Percentiles rank a stretch among this genome's conserved stretches.
Conservation (phyloP, 768 basidiomycete species). For the Hygrocybe punicea region DNA sequence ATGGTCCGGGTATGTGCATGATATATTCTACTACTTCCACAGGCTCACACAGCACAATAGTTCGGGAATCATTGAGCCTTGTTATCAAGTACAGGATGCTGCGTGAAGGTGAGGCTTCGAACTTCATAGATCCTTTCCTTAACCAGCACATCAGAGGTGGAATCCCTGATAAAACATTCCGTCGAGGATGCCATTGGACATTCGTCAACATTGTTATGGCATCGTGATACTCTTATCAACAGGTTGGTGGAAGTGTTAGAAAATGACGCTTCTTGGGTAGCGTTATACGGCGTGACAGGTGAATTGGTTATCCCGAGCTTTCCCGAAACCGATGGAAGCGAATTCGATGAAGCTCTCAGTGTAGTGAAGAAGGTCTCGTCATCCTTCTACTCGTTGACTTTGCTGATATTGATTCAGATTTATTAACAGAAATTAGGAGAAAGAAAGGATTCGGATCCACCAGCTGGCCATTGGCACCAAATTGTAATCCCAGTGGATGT, state of each 20-base stretch:
- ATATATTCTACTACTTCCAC: conserved; percentile 3
- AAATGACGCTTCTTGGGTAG: conserved; percentile 62
- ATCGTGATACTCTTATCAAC: conserved; percentile 45
- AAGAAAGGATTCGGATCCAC: conserved; percentile 40
- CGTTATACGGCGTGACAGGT: conserved; percentile 66
- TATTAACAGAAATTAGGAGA: conserved; percentile 39
- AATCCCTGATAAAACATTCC: conserved; percentile 51
- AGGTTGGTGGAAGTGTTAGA: conserved; percentile 59
- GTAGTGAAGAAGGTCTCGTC: conserved; percentile 32
- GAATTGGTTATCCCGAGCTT: conserved; percentile 56
- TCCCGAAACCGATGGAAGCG: conserved; percentile 30
- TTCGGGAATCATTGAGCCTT: conserved; percentile 58
- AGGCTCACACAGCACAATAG: conserved; percentile 37
- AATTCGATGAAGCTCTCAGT: conserved; percentile 28
- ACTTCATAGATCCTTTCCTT: neutral
- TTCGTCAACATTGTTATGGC: conserved; percentile 29
- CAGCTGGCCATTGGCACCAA: conserved; percentile 61
- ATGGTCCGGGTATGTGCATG: conserved; percentile 53
- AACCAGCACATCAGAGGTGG: conserved; percentile 48
- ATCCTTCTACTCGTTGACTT: neutral
- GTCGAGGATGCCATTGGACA: conserved; percentile 44
- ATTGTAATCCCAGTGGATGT: conserved; percentile 84
- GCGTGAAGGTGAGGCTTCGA: conserved; percentile 61
- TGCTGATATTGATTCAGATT: neutral
- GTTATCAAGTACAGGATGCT: conserved; percentile 74